Percentiles rank a stretch among this genome's conserved stretches.
These are phyloP conservation scores for Spiromastix sp. DNA, from an alignment of 2,329 filamentous ascomycete genomes.

Conservation along the genomic window DNA sequence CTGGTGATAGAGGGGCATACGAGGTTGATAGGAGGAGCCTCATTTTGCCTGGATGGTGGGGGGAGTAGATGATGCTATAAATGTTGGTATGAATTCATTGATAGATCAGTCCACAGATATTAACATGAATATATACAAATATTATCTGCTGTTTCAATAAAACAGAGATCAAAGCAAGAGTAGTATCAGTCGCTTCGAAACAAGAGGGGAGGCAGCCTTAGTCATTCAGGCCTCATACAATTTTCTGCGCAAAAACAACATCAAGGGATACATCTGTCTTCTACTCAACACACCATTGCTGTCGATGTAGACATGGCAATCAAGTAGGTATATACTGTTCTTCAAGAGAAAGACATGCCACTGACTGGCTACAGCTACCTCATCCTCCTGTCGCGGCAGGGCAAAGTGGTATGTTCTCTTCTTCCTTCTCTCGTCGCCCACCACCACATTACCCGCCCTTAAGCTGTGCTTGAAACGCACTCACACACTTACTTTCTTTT, in stretches of 20 bases:
- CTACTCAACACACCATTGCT: too few species aligned
- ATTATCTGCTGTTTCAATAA: background rate
- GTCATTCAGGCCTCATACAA: too few species aligned
- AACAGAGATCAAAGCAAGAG: too few species aligned
- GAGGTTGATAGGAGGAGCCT: conserved; percentile 78
- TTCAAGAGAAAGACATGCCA: too few species aligned
- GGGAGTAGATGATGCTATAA: too few species aligned
- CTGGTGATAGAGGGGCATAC: conserved; percentile 40
- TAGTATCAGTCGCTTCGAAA: too few species aligned
- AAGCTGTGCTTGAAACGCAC: conserved; percentile 4
- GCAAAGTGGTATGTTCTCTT: conserved; percentile 77
- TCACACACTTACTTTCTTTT: conserved; percentile 12
- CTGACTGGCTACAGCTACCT: too few species aligned
- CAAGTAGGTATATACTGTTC: conserved; percentile 32
- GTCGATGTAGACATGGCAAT: conserved; percentile 39
- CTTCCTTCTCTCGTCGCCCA: conserved; percentile 26
- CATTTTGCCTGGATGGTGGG: conserved; percentile 42
- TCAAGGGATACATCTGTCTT: too few species aligned
- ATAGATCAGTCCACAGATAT: background rate
- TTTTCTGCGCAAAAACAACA: too few species aligned
- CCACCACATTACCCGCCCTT: conserved; percentile 18
- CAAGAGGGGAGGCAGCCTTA: too few species aligned
- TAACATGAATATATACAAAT: background rate
- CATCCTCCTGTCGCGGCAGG: conserved; percentile 93
- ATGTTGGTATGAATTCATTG: too few species aligned